phyloP scores from a whole-genome alignment of 441 rosid genomes.

The Brassica balearica region DNA sequence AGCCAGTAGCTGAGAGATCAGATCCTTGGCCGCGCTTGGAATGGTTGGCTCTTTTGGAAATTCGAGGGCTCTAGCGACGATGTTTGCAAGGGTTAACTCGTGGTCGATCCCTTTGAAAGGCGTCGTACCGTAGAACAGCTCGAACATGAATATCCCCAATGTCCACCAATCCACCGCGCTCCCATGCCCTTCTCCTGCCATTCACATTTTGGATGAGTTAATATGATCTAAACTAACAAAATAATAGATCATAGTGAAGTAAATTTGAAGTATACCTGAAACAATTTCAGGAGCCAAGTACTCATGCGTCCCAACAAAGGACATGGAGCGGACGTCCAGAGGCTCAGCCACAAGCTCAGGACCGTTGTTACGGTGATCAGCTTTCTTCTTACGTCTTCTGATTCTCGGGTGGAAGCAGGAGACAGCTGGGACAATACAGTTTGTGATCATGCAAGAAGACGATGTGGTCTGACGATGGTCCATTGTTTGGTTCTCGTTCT shows the following conservation, averaged over 20 bases:
- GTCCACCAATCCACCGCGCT: conserved; percentile 97
- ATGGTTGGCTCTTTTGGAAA: conserved; percentile 75
- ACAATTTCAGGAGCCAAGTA: conserved; percentile 89
- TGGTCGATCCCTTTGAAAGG: conserved; percentile 87
- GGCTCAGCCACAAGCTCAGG: conserved; percentile 89
- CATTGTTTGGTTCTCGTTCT: conserved; percentile 34
- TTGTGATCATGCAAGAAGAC: conserved; percentile 83
- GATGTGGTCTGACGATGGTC: conserved; percentile 59
- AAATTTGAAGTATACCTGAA: conserved; percentile 46
- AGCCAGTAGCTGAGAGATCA: conserved; percentile 64
- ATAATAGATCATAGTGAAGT: background rate
- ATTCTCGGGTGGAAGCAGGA: conserved; percentile 79
- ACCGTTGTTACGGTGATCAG: conserved; percentile 48
- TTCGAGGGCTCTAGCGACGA: conserved; percentile 89
- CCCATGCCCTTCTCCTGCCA: conserved; percentile 82
- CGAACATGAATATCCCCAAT: conserved; percentile 78
- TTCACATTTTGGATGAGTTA: conserved; percentile 11
- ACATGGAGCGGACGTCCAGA: conserved; percentile 83
- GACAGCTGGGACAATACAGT: conserved; percentile 83
- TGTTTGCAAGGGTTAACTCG: conserved; percentile 84
- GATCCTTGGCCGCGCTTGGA: conserved; percentile 68
- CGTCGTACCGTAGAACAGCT: conserved; percentile 77
- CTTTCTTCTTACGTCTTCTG: conserved; percentile 66
- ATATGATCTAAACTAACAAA: background rate
- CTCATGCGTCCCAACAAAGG: conserved; percentile 92